Evolutionary conservation across 2,329 filamentous ascomycete genomes (phyloP).

Genomic region (Fonsecaea erecta): DNA sequence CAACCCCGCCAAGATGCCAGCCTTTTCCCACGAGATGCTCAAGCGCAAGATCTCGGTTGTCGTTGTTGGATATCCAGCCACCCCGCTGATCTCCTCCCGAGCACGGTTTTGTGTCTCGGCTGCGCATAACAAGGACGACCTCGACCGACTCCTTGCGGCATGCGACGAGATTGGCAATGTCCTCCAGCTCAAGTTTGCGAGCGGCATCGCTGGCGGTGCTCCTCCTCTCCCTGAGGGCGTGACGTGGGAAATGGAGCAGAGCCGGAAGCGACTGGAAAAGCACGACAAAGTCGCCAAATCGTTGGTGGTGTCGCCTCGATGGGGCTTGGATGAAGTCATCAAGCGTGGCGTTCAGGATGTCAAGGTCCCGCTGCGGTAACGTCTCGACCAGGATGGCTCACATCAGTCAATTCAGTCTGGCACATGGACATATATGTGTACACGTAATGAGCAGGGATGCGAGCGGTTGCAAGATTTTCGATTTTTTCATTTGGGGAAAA

Average conservation of each 20-base stretch:
- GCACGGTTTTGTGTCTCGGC: slow-evolving; percentile 95
- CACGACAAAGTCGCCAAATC: slow-evolving; percentile 51
- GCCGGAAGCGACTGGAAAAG: slow-evolving; percentile 60
- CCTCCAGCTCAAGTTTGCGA: slow-evolving; percentile 95
- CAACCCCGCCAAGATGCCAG: slow-evolving; percentile 98
- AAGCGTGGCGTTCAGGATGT: slow-evolving; percentile 74
- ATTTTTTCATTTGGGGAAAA: slow-evolving; percentile 15
- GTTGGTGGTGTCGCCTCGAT: slow-evolving; percentile 70
- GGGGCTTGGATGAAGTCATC: slow-evolving; percentile 76
- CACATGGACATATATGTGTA: slow-evolving; percentile 15
- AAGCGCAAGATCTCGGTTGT: slow-evolving; percentile 97
- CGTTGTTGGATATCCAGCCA: slow-evolving; percentile 95
- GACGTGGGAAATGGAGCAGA: slow-evolving; percentile 71
- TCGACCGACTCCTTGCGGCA: slow-evolving; percentile 84
- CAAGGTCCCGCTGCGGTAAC: slow-evolving; percentile 70
- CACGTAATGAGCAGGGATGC: slow-evolving; percentile 20
- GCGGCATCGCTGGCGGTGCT: slow-evolving; percentile 86
- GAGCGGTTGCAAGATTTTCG: slow-evolving; percentile 18
- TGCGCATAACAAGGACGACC: slow-evolving; percentile 96
- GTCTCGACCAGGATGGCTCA: background rate
- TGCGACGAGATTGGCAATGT: slow-evolving; percentile 90
- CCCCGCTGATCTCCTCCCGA: slow-evolving; percentile 90
- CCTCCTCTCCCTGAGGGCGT: slow-evolving; percentile 75
- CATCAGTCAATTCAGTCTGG: background rate
- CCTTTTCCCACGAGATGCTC: slow-evolving; percentile 98